Evolutionary conservation across 495 filamentous ascomycete genomes (phyloP), one percentile per base, ranked within the genome.

Genomic region (Aspergillus incahuasiensis): DNA sequence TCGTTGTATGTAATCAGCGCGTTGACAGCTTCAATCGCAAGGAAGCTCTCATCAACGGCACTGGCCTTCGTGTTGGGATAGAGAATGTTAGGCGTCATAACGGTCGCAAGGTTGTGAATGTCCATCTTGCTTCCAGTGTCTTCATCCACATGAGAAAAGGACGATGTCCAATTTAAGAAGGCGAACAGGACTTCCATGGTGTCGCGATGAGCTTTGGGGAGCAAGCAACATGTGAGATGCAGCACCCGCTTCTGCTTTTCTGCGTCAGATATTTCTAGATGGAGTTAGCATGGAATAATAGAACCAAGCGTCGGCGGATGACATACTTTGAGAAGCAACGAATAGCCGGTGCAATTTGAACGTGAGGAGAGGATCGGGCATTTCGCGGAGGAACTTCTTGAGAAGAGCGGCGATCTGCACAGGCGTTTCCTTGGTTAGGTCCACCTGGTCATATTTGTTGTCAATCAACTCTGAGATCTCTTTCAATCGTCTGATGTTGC

Each of bases 81-180:
- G 13, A 99, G 83, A 51, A 99, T 88, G 58, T 99, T 99, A 0
- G 94, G 94, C 6, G 92, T 90, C 60, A 99, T 95, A 55, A 99
- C 94, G n/a, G 95, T 97, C 6, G 94, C 90, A 51, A 99, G 82
- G 64, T 99, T 99, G 70, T 96, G 92, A 47, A 94, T 90, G 70
- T 99, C 94, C 94, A 99, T 99, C 78, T 97, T 97, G 65, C 91
- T 96, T 19, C 94, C 94, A 35, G 81, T 81, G 50, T 84, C 82
- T 62, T 98, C 92, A 63, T 99, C 94, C 19, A 97, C 86, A 64
- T 96, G 90, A 46, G 92, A 91, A 75, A 99, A 99, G 6, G 94
- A 96, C 12, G 91, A 90, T 13, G 87, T 89, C 95, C 95, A 99
- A 64, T 94, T 95, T n/a, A 99, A 78, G 77, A 99, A 99, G 13